Evolutionary conservation across 305 asterid species (phyloP).

Genomic region (Ajuga reptans): DNA sequence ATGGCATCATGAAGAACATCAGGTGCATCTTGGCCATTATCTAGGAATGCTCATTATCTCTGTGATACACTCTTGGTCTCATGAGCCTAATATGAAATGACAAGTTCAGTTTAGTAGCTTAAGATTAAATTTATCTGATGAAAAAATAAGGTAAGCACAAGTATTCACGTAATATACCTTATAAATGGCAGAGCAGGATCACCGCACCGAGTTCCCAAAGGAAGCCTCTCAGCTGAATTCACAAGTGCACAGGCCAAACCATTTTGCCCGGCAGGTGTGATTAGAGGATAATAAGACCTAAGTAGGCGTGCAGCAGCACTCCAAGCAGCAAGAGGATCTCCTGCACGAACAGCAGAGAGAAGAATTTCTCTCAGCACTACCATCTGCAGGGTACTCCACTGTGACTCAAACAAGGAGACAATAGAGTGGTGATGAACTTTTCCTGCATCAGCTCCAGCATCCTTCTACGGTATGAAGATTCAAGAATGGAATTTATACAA

Average conservation of each 20-base stretch:
- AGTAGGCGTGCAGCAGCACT: constrained; percentile 98
- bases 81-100: constrained; percentile 13
- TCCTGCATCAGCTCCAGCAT: constrained; percentile 57
- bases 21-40: neutral
- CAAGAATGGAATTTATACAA: constrained; percentile 18
- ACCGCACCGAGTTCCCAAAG: constrained; percentile 83
- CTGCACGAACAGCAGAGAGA: constrained; percentile 91
- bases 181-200: constrained; percentile 95
- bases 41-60: neutral
- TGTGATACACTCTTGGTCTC: neutral
- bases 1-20: neutral
- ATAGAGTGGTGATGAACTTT: constrained; percentile 74
- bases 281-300: constrained; percentile 92
- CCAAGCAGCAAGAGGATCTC: constrained; percentile 99
- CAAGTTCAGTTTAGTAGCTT: constrained; percentile 9
- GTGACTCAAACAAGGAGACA: constrained; percentile 84
- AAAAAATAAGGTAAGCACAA: constrained; percentile 19
- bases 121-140: neutral
- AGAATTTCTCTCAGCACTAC: constrained; percentile 93
- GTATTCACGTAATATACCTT: constrained; percentile 46
- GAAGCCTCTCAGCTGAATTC: constrained; percentile 86
- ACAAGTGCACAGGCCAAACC: constrained; percentile 84
- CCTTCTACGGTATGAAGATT: constrained; percentile 34
- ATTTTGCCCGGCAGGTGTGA: constrained; percentile 95
- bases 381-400: constrained; percentile 99